Evolutionary conservation across 352 stramenopile genomes (phyloP), one percentile per base, ranked within the genome.

Genomic region (Halophytophthora polymorphica): DNA sequence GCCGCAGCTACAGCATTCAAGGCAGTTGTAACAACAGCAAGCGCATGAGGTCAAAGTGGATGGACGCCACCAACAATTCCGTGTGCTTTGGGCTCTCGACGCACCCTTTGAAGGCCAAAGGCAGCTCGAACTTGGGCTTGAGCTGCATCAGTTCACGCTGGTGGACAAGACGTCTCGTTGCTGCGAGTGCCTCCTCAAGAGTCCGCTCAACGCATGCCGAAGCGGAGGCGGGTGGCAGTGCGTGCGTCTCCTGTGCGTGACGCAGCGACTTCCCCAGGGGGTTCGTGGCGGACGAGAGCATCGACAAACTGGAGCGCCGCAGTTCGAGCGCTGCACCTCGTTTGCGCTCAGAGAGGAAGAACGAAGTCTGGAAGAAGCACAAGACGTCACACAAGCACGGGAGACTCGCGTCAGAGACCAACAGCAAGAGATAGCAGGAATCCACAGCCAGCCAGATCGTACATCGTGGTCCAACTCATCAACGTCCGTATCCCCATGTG

Each of bases 111-210:
- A 64, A 67, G 6, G 57, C 51, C 12, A 74, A 23, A 10, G 72
- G 72, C 33, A 83, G 39, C 28, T 80, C 70, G 18, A 83, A 66
- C 62, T 87, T 87, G 13, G 61, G 17, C 55, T 79, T 73, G n/a
- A 86, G 44, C 12, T 61, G 23, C 0, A 57, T 58, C 35, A 83
- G 45, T 31, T 41, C 62, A 41, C 34, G 19, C 19, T 65, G 62
- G 15, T 68, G 62, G 18, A 33, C 45, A n/a, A 19, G 41, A 40
- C 53, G 53, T 40, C 43, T 43, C 18, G 58, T 54, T 29, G 58
- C 53, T 46, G 58, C 61, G 1, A 75, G 51, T 6, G 67, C 42
- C 17, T 36, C 52, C 10, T 77, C 57, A 22, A 77, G 46, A 39
- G 64, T 77, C 5, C 70, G 54, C 41, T 65, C 45, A 15, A 77